Base-by-base conservation (phyloP, 371 early-diverging fungal genomes). In the Rhizomucor miehei region DNA sequence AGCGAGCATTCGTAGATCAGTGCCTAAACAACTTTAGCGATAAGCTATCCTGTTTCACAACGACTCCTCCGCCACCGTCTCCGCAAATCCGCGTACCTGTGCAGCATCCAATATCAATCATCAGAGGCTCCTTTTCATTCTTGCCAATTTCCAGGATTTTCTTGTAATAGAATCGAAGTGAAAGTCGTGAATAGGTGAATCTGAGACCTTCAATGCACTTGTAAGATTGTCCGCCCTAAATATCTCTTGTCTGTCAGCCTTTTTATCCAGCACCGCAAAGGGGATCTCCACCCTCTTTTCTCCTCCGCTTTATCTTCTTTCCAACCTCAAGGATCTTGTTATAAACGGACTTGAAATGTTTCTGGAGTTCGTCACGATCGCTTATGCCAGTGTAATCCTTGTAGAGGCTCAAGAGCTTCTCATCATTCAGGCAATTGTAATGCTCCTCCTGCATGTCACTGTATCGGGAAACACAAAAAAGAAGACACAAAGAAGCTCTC, bases 101-200 rank as follows among this genome's bases (percentile, higher is more conserved):
- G 17, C 77, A 77, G 52, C 73, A 77, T 16, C 77, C 77, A 51
- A 77, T 61, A 23, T 77, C 77, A 13, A 77, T 39, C 23, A 77
- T 59, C 38, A 56, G 44, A 25, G 73, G 71, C 6, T 40, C 41
- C 37, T 55, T 40, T 10, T 49, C 41, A 11, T 53, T 44, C 40
- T 66, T 59, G 14, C 52, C 68, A 23, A 59, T 19, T 20, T 61
- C 58, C 39, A 76, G 36, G 1, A 75, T 38, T 10, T 44, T 24
- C 9, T 43, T 43, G 44, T 76, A 76, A 48, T 66, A 76, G 51
- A 76, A 76, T 20, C 77, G 60, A 43, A 46, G 48, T 10, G 62
- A 49, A 10, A 76, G 51, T 23, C 77, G 55, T 38, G 73, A 59
- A 37, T 47, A 61, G 9, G 66, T 62, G 61, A 76, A 76, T 34